Evolutionary conservation across 768 basidiomycete genomes (phyloP), one percentile per base, ranked within the genome.

Genomic region (Zangia roseola): DNA sequence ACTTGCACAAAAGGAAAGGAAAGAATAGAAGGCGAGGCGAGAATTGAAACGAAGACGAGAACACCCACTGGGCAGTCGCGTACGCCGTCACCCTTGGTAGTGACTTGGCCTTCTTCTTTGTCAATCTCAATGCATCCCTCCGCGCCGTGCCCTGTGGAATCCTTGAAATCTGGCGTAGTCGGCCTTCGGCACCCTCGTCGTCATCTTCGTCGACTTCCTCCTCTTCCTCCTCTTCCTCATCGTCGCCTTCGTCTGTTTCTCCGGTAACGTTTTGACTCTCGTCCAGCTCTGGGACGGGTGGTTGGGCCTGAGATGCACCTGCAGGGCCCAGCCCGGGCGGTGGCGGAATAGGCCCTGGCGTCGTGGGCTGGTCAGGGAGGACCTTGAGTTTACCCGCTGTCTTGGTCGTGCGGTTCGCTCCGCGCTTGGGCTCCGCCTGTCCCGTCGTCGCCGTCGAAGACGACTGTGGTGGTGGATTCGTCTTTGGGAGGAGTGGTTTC

Each of bases 21-120:
- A 34, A 33, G n/a, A 47, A 28, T n/a, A 9, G 24, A n/a, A 23
- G 24, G 21, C 12, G 21, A 7, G 24, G 20, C 21, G 24, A 20
- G n/a, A n/a, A n/a, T n/a, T n/a, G n/a, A 10, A n/a, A 13, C 10
- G 0, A 2, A 3, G 5, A 28, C 7, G 5, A 26, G 20, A 16
- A 51, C 71, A 57, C 31, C 31, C 68, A 94, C 94, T 80, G 85
- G 26, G 94, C 91, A 14, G 93, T 97, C 37, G 94, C 92, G 69
- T 95, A 97, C 5, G 94, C 94, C 3, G 94, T 97, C n/a, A 94
- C 94, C 58, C 94, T 74, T 26, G 94, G 94, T 12, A 97, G 67
- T 12, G 83, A 84, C 64, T 94, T 94, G 3, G 93, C 92, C 65
- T 94, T 95, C 73, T 90, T 94, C 73, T 97, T 95, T 2, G 94